Evolutionary conservation across 257 asterid species (phyloP), one percentile per base, ranked within the genome.

Genomic region (Datura wrightii): DNA sequence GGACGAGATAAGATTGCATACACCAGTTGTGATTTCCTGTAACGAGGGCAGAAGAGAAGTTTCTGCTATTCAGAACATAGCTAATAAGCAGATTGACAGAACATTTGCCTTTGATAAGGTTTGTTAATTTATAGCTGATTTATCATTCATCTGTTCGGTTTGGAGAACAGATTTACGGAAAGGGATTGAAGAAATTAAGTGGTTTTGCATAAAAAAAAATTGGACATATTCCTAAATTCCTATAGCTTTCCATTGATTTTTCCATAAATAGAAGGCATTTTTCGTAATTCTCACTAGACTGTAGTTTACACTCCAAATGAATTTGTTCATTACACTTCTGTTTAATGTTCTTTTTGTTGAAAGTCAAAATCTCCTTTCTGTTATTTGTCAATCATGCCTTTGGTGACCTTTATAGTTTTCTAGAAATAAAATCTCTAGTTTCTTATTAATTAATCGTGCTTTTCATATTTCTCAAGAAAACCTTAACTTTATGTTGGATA

Each of bases 51-150:
- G 92, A 89, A 91, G 96, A 87, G 99, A 97, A 95, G 93, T 97
- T 79, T 91, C 90, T 85, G 98, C 99, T 74, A 92, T 93, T 87
- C 99, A 97, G 92, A 95, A 87, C 88, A 97, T 97, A 85, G 99
- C 99, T 65, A 97, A 97, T 89, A 97, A 97, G 97, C 99, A 97
- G 92, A 97, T 94, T 86, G 98, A 97, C 88, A 89, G 98, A 90
- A 95, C 98, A 66, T 97, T 97, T 88, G 86, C 87, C 56, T 97
- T 97, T 87, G 99, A 97, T 86, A 95, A 94, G 98, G 99, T 95
- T 50, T 55, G 46, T 41, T 60, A 24, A 66, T 85, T 62, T 37
- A 4, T 31, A 52, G 59, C 63, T 76, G 63, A 76, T 76, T 50
- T 31, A 53, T 31, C 63, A 52, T 52, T 52, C 58, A 52, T 78